phyloP scores from a whole-genome alignment of 2,329 filamentous ascomycete genomes.

The Cryphonectria carpinicola region DNA sequence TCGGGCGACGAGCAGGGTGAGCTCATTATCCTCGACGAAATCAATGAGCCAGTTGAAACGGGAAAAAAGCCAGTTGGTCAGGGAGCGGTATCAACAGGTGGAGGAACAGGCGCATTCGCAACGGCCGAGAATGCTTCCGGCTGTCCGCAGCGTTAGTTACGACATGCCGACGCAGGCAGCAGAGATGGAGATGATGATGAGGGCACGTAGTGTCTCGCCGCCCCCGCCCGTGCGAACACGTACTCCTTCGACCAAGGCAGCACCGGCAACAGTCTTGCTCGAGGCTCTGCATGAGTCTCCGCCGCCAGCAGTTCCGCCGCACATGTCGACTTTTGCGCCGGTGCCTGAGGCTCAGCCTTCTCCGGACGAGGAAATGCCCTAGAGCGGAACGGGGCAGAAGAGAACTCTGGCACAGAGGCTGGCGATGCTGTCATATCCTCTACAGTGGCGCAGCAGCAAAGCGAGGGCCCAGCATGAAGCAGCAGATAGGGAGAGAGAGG shows the following conservation, averaged over 20 bases:
- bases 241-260: neutral
- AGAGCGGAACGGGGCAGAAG: neutral
- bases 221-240: neutral
- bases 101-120: conserved; percentile 21
- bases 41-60: neutral
- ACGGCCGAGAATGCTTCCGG: conserved; percentile 20
- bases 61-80: conserved; percentile 20
- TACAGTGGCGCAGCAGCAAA: neutral
- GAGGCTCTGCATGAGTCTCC: neutral
- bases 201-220: conserved; percentile 16
- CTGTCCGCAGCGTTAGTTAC: conserved; percentile 25
- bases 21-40: conserved; percentile 3
- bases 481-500: neutral
- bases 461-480: neutral
- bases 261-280: neutral
- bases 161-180: conserved; percentile 25
- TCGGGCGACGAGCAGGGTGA: conserved; percentile 7
- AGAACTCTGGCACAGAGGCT: neutral
- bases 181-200: conserved; percentile 26
- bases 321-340: neutral
- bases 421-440: neutral
- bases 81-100: conserved; percentile 26
- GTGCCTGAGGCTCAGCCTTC: neutral
- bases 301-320: neutral
- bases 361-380: neutral